Evolutionary conservation across 345 rosid genomes (phyloP), one percentile per base, ranked within the genome.

Genomic region (Gossypium longicalyx): DNA sequence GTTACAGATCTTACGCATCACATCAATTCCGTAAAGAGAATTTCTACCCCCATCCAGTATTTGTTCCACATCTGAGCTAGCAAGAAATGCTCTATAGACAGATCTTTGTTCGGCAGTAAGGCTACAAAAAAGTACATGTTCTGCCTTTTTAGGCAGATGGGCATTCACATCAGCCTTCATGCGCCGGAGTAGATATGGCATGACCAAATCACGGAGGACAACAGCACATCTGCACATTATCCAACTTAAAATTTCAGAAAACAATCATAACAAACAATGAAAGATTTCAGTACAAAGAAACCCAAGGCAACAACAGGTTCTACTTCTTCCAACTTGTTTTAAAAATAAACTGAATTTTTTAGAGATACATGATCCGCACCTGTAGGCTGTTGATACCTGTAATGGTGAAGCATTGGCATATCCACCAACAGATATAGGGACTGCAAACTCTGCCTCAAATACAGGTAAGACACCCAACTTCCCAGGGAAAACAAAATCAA

Each of bases 401-500:
- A 95, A 84, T 25, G 99, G 97, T 34, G 99, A 91, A 75, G 99
- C 99, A 83, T 95, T 95, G 63, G 98, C 94, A 81, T 93, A 95
- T 80, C 99, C 99, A 75, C 98, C 98, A 61, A 95, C 97, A 63
- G 99, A 83, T 74, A 93, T 93, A 64, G 98, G 99, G 76, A 86
- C 97, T 20, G 98, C 85, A 82, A 95, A 95, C 83, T 95, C 98
- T 72, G 96, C 98, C 86, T 95, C 98, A 76, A 95, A 95, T 6
- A 95, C 98, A 47, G 97, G 99, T 80, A 95, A 79, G 56, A 95
- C 98, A 34, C 99, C 99, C 78, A 93, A 77, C 80, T 95, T 95
- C 53, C 99, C 98, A 29, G 99, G 99, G 84, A 95, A 95, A 76
- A 95, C 98, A 82, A 95, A 95, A 89, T 93, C 99, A 81, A 95